Evolutionary conservation across 306 rosid species (phyloP), one percentile per base, ranked within the genome.

Genomic region (Acacia melanoxylon): DNA sequence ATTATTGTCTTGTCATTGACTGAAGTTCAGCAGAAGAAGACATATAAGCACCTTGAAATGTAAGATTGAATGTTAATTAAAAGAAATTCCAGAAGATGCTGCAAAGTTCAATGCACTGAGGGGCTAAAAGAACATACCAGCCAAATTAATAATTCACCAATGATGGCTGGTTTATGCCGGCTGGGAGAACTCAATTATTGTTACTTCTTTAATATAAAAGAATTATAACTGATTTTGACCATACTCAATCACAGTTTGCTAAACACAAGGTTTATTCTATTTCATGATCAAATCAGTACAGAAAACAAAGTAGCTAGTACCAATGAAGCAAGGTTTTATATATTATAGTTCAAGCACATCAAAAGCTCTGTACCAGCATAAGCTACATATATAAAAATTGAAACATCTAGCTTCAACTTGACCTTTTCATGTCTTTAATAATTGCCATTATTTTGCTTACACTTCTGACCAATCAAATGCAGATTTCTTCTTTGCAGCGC

Each of bases 121-220:
- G 33, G 59, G 68, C 41, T 58, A 29, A 62, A 49, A 62, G 27
- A 83, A 63, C 71, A 75, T 75, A 81, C 42, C 8, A 66, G 85
- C 81, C 82, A 54, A 84, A 46, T 79, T 75, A 79, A 84, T 75
- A 81, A 58, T 72, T 35, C 81, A 73, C 19, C 83, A 79, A 85
- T 79, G 74, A 87, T 85, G 80, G 68, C 42, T 52, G 75, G 59
- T 74, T 75, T 42, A 78, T 25, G 86, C 85, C 77, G 61, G 82
- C 82, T 80, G 29, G 61, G 45, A 72, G 80, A 73, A 35, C 80
- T 86, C 79, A 86, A 86, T 80, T 86, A 78, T 84, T 75, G 88
- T 68, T 77, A 20, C 42, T 78, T 33, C 33, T 52, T 62, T 69
- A 71, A 46, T 68, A 14, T 44, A 67, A 82, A 42, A 79, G 33